Conservation (phyloP, 2,329 filamentous ascomycete genomes). For the Magnaporthiopsis poae region DNA sequence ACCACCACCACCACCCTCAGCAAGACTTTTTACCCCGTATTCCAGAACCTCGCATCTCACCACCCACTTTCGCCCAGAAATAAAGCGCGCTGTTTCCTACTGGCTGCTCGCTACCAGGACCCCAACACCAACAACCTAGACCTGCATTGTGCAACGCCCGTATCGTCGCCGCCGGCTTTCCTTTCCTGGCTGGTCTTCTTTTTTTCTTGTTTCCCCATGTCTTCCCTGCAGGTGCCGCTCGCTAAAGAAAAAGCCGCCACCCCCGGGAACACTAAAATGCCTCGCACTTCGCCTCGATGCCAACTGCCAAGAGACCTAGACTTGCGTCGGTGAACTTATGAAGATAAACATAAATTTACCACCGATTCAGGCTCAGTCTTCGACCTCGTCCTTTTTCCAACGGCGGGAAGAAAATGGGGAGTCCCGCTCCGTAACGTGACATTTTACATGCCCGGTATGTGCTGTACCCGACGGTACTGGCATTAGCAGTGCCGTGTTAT, state of each 20-base stretch:
- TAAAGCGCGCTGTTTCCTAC: neutral
- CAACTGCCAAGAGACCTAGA: neutral
- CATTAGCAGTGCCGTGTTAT: neutral
- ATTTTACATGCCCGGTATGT: too few relatives aligned
- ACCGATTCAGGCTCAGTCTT: neutral
- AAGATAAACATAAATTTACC: neutral
- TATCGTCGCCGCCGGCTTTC: neutral
- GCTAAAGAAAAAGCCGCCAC: neutral
- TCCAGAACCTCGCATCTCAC: neutral
- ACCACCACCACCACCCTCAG: neutral
- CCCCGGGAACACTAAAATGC: neutral
- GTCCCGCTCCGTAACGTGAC: too few relatives aligned
- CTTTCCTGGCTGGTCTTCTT: neutral
- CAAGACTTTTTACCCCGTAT: neutral
- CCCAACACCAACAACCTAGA: neutral
- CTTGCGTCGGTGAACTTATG: too few relatives aligned
- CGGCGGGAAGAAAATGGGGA: too few relatives aligned
- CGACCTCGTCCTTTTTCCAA: too few relatives aligned
- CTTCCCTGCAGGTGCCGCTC: neutral
- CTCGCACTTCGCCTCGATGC: neutral
- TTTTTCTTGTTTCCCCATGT: neutral
- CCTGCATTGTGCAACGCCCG: neutral
- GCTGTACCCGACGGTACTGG: neutral
- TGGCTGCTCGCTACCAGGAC: neutral
- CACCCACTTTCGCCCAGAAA: neutral